Conservation (phyloP, 2,329 filamentous ascomycete species). For the Fusarium subtropicale region DNA sequence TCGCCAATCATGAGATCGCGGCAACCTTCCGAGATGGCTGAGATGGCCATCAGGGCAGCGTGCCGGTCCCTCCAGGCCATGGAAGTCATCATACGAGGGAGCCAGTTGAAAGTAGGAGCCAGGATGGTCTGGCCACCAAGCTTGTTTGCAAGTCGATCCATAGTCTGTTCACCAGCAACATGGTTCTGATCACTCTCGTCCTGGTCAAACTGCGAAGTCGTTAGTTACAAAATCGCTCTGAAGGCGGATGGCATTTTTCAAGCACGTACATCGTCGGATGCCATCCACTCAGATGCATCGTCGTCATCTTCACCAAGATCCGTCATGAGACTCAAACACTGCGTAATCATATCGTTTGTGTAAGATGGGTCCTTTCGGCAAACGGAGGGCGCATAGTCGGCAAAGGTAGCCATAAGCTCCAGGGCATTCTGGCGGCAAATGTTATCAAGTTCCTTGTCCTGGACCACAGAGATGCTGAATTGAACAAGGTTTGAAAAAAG, state of each 20-base stretch:
- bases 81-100: slow-evolving; percentile 97
- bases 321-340: slow-evolving; percentile 97
- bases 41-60: slow-evolving; percentile 98
- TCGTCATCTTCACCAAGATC: slow-evolving; percentile 96
- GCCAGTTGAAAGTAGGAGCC: slow-evolving; percentile 94
- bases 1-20: slow-evolving; percentile 96
- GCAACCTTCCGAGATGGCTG: slow-evolving; percentile 97
- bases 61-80: slow-evolving; percentile 95
- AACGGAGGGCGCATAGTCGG: slow-evolving; percentile 92
- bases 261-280: slow-evolving; percentile 82
- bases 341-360: slow-evolving; percentile 96
- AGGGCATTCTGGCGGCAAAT: slow-evolving; percentile 93
- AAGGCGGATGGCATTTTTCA: not conserved
- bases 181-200: slow-evolving; percentile 98
- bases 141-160: slow-evolving; percentile 97
- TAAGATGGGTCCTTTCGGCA: slow-evolving; percentile 95
- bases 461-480: slow-evolving; percentile 92
- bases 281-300: slow-evolving; percentile 92
- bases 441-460: slow-evolving; percentile 94
- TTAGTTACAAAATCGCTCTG: not conserved
- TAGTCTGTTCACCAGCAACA: slow-evolving; percentile 96
- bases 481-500: slow-evolving; percentile 94
- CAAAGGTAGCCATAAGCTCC: slow-evolving; percentile 97
- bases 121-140: slow-evolving; percentile 94
- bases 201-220: slow-evolving; percentile 75